A percentile compares a stretch with the other conserved stretches of the same genome.
phyloP scores from a whole-genome alignment of 495 filamentous ascomycete species.

The Aspergillus sclerotioniger region DNA sequence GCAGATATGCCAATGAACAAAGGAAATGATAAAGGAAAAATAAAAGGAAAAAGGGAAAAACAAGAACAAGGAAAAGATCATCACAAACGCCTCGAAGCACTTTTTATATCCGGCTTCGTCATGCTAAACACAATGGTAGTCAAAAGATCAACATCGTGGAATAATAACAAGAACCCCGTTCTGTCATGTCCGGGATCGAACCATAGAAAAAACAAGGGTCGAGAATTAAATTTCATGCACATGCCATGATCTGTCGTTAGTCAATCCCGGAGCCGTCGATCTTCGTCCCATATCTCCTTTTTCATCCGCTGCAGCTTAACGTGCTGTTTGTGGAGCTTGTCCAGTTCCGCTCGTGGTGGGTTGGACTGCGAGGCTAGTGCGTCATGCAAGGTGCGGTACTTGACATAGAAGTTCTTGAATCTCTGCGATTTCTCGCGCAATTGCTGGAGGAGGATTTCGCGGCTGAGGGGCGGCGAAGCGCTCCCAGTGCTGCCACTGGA shows the following conservation, averaged over 20 bases:
- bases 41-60: conserved; percentile 9
- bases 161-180: conserved; percentile 7
- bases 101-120: conserved; percentile 7
- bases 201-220: conserved; percentile 7
- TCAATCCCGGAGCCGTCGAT: conserved; percentile 29
- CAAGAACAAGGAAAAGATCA: conserved; percentile 10
- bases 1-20: conserved; percentile 2
- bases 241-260: conserved; percentile 12
- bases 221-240: conserved; percentile 10
- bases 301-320: conserved; percentile 61
- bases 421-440: conserved; percentile 54
- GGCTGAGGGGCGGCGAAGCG: conserved; percentile 44
- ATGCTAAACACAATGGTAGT: conserved; percentile 9
- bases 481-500: conserved; percentile 50
- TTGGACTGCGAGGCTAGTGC: conserved; percentile 52
- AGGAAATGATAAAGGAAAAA: neutral
- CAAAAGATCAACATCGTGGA: neutral
- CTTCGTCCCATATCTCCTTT: conserved; percentile 59
- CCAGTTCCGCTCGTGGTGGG: conserved; percentile 55
- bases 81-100: conserved; percentile 19
- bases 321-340: conserved; percentile 60
- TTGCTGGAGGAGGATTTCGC: conserved; percentile 37
- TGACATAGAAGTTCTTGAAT: conserved; percentile 62
- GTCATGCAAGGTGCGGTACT: conserved; percentile 61
- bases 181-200: conserved; percentile 11